Percentiles rank a stretch among this genome's conserved stretches.
Evolutionary conservation across 805 yeast genomes (phyloP).

Genomic region (Ogataea corticis): DNA sequence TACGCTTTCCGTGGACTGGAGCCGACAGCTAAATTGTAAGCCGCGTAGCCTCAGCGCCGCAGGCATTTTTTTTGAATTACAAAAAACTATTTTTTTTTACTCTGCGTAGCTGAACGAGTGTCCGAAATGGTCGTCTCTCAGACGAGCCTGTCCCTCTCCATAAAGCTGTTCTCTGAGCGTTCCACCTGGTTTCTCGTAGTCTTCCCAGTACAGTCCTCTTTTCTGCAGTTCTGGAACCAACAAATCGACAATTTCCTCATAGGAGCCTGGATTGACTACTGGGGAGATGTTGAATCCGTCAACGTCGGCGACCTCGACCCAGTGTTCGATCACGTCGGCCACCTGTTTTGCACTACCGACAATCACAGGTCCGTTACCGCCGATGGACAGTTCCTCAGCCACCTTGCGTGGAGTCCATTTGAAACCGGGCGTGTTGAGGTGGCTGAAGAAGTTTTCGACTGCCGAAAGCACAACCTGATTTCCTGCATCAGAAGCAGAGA

Average conservation of each 20-base stretch:
- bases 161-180: conserved; percentile 40
- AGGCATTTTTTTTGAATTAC: too few species aligned
- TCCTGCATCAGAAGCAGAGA: conserved; percentile 16
- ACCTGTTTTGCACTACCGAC: conserved; percentile 40
- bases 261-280: conserved; percentile 38
- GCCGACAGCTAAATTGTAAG: background rate
- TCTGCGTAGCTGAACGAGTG: conserved; percentile 3
- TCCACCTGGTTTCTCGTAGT: conserved; percentile 36
- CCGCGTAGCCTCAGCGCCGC: too few species aligned
- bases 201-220: conserved; percentile 36
- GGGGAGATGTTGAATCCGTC: conserved; percentile 46
- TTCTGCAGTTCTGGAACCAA: conserved; percentile 30
- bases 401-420: conserved; percentile 28
- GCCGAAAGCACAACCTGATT: conserved; percentile 36
- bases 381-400: conserved; percentile 33
- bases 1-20: conserved; percentile 4
- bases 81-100: too few species aligned
- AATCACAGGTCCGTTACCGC: conserved; percentile 34
- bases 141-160: conserved; percentile 21
- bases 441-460: conserved; percentile 13
- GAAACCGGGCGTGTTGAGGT: conserved; percentile 11
- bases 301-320: conserved; percentile 40
- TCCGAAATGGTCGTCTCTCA: conserved; percentile 11
- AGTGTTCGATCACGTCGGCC: conserved; percentile 40
- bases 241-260: conserved; percentile 39